These are phyloP conservation scores for Metschnikowia corniflorae DNA, from an alignment of 805 yeast genomes.

Conservation along the genomic window DNA sequence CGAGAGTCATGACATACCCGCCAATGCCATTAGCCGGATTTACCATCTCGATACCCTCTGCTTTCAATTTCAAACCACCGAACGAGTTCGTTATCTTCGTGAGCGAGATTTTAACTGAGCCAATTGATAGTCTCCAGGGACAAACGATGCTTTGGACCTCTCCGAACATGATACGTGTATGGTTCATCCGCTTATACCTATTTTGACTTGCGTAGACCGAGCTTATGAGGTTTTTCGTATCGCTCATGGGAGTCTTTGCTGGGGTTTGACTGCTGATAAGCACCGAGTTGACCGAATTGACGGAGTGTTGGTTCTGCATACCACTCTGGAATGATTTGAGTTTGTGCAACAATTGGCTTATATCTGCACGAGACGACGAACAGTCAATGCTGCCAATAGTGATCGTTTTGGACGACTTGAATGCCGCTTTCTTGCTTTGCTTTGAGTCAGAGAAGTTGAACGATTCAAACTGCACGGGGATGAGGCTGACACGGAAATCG, in stretches of 20 bases:
- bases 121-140: conserved; percentile 29
- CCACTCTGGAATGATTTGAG: neutral
- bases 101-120: conserved; percentile 19
- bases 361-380: neutral
- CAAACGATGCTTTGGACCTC: conserved; percentile 33
- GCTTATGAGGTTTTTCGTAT: conserved; percentile 3
- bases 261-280: neutral
- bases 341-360: neutral
- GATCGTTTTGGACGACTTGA: conserved; percentile 7
- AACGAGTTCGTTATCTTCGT: conserved; percentile 20
- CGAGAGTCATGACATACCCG: conserved; percentile 19
- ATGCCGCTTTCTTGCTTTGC: conserved; percentile 1
- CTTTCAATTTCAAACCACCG: conserved; percentile 22
- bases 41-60: conserved; percentile 19
- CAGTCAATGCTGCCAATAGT: conserved; percentile 15
- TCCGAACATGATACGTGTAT: conserved; percentile 7
- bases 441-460: conserved; percentile 5
- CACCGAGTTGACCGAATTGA: conserved; percentile 3
- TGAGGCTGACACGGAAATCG: conserved; percentile 25
- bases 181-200: conserved; percentile 11
- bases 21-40: conserved; percentile 14
- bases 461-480: conserved; percentile 23
- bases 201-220: conserved; percentile 12
- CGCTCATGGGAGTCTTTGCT: neutral
- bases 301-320: conserved; percentile 1